Evolutionary conservation across 2,329 filamentous ascomycete species (phyloP), one percentile per base, ranked within the genome.

Genomic region (Fusarium sp.): DNA sequence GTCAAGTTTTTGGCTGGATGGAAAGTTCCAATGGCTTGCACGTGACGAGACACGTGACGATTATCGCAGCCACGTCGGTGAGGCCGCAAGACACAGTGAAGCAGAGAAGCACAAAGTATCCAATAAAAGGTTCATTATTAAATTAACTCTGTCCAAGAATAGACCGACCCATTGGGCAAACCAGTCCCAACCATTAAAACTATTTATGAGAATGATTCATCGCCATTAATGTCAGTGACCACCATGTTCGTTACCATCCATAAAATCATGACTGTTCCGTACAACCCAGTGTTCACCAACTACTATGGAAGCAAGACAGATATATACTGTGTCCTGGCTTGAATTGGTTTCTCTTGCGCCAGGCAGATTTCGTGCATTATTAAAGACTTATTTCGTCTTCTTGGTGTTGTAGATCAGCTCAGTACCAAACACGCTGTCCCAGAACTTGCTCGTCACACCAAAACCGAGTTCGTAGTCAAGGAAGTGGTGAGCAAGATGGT

Each of bases 381-480:
- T 18, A 23, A 14, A 33, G 48, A n/a, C 76, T 45, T 73, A 83
- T 56, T 79, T 78, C 10, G 78, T 79, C 78, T 82, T 79, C 73
- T 81, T 80, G 33, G 73, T 65, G n/a, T 63, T 66, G 29, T 80
- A 75, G 41, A 78, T 66, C 51, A 99, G 86, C 83, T 97, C 92
- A 3, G 96, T 99, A 74, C 94, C 94, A 80, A 99, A 99, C 11
- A 99, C 84, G 55, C 84, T 85, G 81, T 99, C 96, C 96, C 96
- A 99, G 86, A 99, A 97, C 74, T 92, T 91, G 86, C 93, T 98
- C 37, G 95, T 98, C 57, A 99, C 95, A 63, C 96, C 96, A 77
- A 98, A 99, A 58, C 96, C 96, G 74, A 97, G 95, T 83, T 99
- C 93, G 81, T 97, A 99, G 81, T 99, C 96, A 69, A 96, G 94